phyloP scores from a whole-genome alignment of 169 alveolate species.

The Cryptosporidium ubiquitum region DNA sequence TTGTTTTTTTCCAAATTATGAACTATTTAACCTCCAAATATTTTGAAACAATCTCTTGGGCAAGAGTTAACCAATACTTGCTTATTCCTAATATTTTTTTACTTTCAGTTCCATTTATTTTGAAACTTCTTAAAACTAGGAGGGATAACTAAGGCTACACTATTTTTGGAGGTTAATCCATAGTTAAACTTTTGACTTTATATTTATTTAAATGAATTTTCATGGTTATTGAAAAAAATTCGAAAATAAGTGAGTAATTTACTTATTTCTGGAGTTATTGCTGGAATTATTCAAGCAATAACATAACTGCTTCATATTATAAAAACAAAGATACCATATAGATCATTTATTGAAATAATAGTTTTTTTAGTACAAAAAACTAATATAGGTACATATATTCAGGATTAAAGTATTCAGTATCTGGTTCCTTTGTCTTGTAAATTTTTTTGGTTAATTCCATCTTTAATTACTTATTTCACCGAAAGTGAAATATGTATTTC shows the following conservation, averaged over 20 bases:
- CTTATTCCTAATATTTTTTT: constrained; percentile 36
- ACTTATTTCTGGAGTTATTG: constrained; percentile 81
- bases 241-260: neutral
- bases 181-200: neutral
- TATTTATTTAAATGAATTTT: neutral
- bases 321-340: constrained; percentile 80
- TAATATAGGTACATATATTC: neutral
- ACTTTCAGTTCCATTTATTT: constrained; percentile 49
- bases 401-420: neutral
- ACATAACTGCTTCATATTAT: constrained; percentile 83
- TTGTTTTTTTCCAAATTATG: constrained; percentile 69
- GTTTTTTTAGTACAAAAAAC: neutral
- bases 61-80: constrained; percentile 25
- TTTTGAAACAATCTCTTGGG: constrained; percentile 35
- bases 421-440: neutral
- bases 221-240: neutral
- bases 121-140: neutral
- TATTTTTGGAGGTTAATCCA: neutral
- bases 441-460: neutral
- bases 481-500: neutral
- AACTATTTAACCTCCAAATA: constrained; percentile 28
- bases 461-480: neutral
- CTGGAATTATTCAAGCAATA: constrained; percentile 84
- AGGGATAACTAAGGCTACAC: neutral
- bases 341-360: neutral